Evolutionary conservation across 2,329 filamentous ascomycete genomes (phyloP), one percentile per base, ranked within the genome.

Genomic region (Coniochaeta sp.): DNA sequence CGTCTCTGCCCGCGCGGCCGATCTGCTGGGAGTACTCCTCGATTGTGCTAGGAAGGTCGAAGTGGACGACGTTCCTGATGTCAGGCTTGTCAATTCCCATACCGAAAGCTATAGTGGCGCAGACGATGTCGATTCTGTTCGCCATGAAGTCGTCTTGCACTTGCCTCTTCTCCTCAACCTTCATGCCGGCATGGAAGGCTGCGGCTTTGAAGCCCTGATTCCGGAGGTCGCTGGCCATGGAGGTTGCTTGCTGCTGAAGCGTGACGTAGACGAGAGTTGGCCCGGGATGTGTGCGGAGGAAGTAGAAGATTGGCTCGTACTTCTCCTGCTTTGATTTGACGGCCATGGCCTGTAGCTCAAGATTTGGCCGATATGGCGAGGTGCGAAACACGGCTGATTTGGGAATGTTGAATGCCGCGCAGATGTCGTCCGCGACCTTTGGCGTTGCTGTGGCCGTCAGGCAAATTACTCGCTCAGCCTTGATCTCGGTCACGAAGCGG

Each of bases 241-340:
- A 42, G 52, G 75, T 76, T 0, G 78, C 71, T 56, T 79, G 73
- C 60, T 68, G 10, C 53, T 83, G 81, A 0, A 77, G 61, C 0
- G 80, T 83, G 1, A 83, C 79, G 51, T 85, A 86, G 12, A 86
- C 70, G 20, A 85, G 77, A 0, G 78, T 78, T 2, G 81, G 69
- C 0, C 82, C 82, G 1, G 71, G 67, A 51, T 83, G 70, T 0
- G 68, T 56, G 28, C 64, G 65, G 8, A 85, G 64, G 53, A 83
- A 83, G 0, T 63, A 53, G 30, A 72, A 69, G 10, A 80, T 60
- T 40, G 67, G 66, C 2, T 71, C 65, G 38, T 71, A 71, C 48
- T 78, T 76, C 2, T 77, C 73, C 7, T 71, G 57, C 33, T 72
- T 73, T 0, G 57, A 67, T 4, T 58, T 49, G 5, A 72, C 68